These are phyloP conservation scores for Venturia carpophila DNA, from an alignment of 2,329 filamentous ascomycete species.

Conservation along the genomic window DNA sequence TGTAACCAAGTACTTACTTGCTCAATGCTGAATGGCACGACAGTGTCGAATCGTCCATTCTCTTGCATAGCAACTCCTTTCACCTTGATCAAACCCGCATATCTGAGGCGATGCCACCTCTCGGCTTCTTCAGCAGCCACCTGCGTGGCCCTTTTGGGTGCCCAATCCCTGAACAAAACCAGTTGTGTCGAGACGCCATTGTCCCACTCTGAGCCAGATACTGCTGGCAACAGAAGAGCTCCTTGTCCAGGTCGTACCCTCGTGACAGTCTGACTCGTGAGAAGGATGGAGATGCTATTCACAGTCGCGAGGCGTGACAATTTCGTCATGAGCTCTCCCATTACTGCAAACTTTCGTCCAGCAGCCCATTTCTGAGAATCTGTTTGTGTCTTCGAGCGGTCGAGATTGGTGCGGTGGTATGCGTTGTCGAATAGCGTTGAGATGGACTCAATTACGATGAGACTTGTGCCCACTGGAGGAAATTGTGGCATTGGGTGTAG, in stretches of 20 bases:
- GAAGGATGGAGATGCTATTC: slow-evolving; percentile 62
- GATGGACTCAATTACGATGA: slow-evolving; percentile 72
- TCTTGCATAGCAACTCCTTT: slow-evolving; percentile 34
- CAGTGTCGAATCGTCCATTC: slow-evolving; percentile 36
- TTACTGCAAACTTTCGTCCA: slow-evolving; percentile 50
- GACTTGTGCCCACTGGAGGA: slow-evolving; percentile 53
- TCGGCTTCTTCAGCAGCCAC: slow-evolving; percentile 23
- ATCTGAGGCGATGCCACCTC: slow-evolving; percentile 31
- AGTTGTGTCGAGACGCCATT: slow-evolving; percentile 64
- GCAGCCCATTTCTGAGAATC: slow-evolving; percentile 43
- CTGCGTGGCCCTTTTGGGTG: slow-evolving; percentile 25
- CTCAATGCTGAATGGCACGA: slow-evolving; percentile 44
- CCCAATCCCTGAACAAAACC: slow-evolving; percentile 69
- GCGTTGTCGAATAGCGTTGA: slow-evolving; percentile 69
- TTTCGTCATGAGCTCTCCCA: slow-evolving; percentile 54
- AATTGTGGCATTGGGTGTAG: slow-evolving; percentile 57
- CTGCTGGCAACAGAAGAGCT: slow-evolving; percentile 64
- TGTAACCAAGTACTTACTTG: slow-evolving; percentile 35
- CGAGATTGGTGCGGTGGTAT: slow-evolving; percentile 53
- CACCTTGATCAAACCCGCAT: slow-evolving; percentile 38
- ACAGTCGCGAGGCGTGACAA: slow-evolving; percentile 66
- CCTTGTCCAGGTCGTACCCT: slow-evolving; percentile 60
- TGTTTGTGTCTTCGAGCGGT: slow-evolving; percentile 38
- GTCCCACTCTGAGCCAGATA: slow-evolving; percentile 75
- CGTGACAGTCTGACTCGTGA: slow-evolving; percentile 76